Base-by-base conservation (phyloP, 75 land plant genomes). In the Sequoia sempervirens region DNA sequence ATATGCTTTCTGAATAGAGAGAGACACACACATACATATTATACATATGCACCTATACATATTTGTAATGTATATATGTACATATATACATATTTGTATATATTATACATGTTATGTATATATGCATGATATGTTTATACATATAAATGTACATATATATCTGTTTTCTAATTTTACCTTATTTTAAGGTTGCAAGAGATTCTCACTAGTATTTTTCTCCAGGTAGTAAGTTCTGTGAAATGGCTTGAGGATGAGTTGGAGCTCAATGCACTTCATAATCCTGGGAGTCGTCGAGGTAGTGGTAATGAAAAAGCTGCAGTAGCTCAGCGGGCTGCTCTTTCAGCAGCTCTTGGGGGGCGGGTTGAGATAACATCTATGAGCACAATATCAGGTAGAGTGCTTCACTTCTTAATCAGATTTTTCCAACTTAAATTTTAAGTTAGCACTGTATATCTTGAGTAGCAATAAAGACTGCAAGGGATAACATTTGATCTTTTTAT, bases 191-290 rank as follows among this genome's bases (percentile, higher is more conserved):
- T n/a, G 9, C 37, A 5, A 54, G 30, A 3, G 8, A 12, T 41
- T 75, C 40, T 83, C 17, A 38, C 1, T 47, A 80, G 26, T 43
- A 70, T 36, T 58, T 7, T 64, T 26, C n/a, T 88, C 26, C 84
- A 97, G 99, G 98, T 97, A 50, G 96, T 93, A 52, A 97, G 95
- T 83, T 96, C 99, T 4, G 95, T 97, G 52, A 97, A 97, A 88
- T 97, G 99, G 98, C 89, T 97, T 84, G 99, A 97, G 88, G 99
- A 96, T 88, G 99, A 97, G 86, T 82, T 95, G 88, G 99, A 97
- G 86, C 89, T 97, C 12, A 93, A 94, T 90, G 96, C 99, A 45
- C 96, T 97, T 79, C 98, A 93, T 82, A 97, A 94, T 82, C 98
- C 99, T 83, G 98, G 93, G 17, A 95, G 96, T 85, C 93, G 91